A percentile compares a stretch with the other conserved stretches of the same genome.
phyloP scores from a whole-genome alignment of 768 basidiomycete species.

The Termitomyces sp. region DNA sequence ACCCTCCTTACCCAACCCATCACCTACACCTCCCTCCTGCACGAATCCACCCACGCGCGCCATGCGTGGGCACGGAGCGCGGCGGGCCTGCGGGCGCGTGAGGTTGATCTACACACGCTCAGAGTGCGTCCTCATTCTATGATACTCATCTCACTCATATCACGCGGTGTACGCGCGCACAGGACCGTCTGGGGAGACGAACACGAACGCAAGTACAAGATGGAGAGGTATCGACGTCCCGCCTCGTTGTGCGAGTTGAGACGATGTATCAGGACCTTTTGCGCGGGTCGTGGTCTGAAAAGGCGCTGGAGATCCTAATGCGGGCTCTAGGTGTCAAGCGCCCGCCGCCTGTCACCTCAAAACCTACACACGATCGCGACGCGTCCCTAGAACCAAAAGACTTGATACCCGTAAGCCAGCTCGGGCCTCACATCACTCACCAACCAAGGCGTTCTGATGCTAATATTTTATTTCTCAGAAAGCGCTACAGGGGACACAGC shows the following conservation, averaged over 20 bases:
- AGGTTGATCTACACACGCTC: too few species aligned
- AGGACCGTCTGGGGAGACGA: too few species aligned
- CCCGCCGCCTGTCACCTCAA: not conserved
- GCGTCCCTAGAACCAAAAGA: not conserved
- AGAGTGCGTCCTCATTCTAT: too few species aligned
- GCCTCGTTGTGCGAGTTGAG: conserved; percentile 26
- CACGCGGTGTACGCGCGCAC: too few species aligned
- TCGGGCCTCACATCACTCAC: not conserved
- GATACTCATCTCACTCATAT: too few species aligned
- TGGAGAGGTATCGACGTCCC: conserved; percentile 14
- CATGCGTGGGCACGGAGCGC: too few species aligned
- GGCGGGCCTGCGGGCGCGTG: too few species aligned
- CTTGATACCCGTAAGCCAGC: too few species aligned
- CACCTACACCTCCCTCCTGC: too few species aligned
- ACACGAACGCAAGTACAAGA: not conserved
- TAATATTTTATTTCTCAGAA: not conserved
- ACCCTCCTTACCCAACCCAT: too few species aligned
- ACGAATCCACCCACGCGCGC: too few species aligned
- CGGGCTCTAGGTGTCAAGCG: conserved; percentile 24
- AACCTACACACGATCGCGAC: too few species aligned
- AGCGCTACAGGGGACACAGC: not conserved
- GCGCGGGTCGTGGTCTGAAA: conserved; percentile 20
- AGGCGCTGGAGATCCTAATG: conserved; percentile 24
- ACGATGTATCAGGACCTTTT: conserved; percentile 27
- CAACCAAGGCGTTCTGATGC: not conserved